These are phyloP conservation scores for Oryza officinalis DNA, from an alignment of 176 grass and related monocot species.

Conservation along the genomic window DNA sequence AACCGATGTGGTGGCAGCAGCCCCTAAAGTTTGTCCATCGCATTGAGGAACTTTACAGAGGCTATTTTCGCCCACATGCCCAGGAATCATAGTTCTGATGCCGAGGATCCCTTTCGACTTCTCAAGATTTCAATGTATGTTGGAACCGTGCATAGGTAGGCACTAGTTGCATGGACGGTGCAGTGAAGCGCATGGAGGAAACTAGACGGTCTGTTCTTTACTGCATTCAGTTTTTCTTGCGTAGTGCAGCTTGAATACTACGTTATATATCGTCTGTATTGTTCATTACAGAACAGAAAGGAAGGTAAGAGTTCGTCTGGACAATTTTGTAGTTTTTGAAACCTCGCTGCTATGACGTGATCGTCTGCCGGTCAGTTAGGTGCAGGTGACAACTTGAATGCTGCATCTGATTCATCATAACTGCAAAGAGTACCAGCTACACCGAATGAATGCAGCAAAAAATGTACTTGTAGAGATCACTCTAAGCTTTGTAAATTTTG, in stretches of 20 bases:
- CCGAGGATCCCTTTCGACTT: not conserved
- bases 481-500: not conserved
- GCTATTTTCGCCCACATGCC: conserved; percentile 31
- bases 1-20: conserved; percentile 48
- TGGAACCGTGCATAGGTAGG: not conserved
- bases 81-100: conserved; percentile 28
- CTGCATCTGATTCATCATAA: conserved; percentile 30
- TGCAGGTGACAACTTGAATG: conserved; percentile 41
- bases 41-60: conserved; percentile 32
- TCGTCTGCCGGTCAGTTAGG: conserved; percentile 9
- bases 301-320: not conserved
- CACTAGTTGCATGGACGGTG: not conserved
- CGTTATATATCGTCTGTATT: not conserved
- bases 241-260: not conserved
- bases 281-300: not conserved
- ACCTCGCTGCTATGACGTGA: conserved; percentile 5
- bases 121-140: not conserved
- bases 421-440: conserved; percentile 1
- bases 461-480: not conserved
- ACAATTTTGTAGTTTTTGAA: not conserved
- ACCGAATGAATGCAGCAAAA: conserved; percentile 3
- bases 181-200: not conserved
- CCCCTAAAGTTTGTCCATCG: conserved; percentile 32
- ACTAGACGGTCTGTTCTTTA: not conserved
- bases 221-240: not conserved